A percentile compares a stretch with the other conserved stretches of the same genome.
Evolutionary conservation across 192 early-diverging fungal species (phyloP).

Genomic region (Rhizophagus sp.): DNA sequence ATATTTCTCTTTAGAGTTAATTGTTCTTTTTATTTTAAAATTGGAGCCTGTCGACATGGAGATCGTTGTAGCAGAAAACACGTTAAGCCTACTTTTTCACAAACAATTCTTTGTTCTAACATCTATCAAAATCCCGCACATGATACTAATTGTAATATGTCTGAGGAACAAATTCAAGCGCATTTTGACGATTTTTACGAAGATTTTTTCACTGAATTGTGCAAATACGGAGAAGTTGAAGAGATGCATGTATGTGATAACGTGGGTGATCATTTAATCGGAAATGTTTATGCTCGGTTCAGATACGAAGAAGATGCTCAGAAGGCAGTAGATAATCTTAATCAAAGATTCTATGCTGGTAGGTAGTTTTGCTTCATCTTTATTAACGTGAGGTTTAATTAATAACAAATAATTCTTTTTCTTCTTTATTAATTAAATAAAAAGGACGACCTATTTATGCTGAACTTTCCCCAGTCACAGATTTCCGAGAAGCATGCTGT

Average conservation of each 20-base stretch:
- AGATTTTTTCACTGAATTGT: constrained; percentile 93
- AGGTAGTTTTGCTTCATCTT: not conserved
- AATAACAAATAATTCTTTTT: not conserved
- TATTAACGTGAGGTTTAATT: not conserved
- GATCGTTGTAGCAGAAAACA: constrained; percentile 97
- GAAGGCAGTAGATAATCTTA: constrained; percentile 87
- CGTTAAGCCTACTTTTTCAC: constrained; percentile 94
- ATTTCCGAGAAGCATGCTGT: constrained; percentile 98
- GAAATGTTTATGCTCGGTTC: constrained; percentile 95
- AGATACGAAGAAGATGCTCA: constrained; percentile 91
- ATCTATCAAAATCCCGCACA: constrained; percentile 93
- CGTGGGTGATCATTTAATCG: constrained; percentile 95
- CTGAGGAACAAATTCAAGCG: constrained; percentile 73
- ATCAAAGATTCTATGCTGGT: constrained; percentile 93
- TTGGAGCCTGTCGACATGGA: constrained; percentile 97
- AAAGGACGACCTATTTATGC: constrained; percentile 87
- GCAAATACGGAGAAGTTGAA: constrained; percentile 95
- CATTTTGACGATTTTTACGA: constrained; percentile 97
- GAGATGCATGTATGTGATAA: constrained; percentile 99
- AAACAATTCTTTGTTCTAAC: constrained; percentile 92
- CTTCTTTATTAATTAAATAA: not conserved
- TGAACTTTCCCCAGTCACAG: constrained; percentile 95
- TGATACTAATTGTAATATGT: constrained; percentile 62
- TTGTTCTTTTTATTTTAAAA: constrained; percentile 99
- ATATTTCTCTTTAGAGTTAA: constrained; percentile 62